These are phyloP conservation scores for Gloeostereum incarnatum DNA, from an alignment of 768 basidiomycete genomes.

Conservation along the genomic window DNA sequence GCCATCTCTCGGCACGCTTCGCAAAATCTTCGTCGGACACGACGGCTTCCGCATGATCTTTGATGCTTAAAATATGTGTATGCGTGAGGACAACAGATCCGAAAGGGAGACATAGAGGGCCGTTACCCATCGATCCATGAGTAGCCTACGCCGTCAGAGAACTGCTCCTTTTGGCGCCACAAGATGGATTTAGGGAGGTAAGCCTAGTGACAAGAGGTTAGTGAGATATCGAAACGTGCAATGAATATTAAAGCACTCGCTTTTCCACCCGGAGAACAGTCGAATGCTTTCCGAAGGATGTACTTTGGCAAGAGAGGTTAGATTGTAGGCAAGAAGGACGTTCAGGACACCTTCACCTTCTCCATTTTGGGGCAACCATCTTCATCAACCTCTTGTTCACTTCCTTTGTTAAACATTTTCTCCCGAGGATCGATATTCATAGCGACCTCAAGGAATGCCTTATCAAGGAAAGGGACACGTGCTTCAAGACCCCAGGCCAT, in stretches of 20 bases:
- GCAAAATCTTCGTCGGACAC: conserved; percentile 81
- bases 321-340: conserved; percentile 2
- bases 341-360: conserved; percentile 48
- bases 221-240: conserved; percentile 1
- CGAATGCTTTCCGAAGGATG: conserved; percentile 93
- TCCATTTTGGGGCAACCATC: conserved; percentile 93
- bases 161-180: conserved; percentile 99
- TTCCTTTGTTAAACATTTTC: conserved; percentile 87
- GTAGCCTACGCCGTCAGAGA: conserved; percentile 97
- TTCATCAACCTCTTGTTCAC: conserved; percentile 59
- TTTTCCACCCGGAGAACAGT: conserved; percentile 73
- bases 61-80: conserved; percentile 49
- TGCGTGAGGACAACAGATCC: neutral
- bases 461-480: conserved; percentile 98
- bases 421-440: conserved; percentile 85
- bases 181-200: conserved; percentile 92
- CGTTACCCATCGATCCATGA: conserved; percentile 99
- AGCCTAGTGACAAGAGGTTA: conserved; percentile 34
- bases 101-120: conserved; percentile 15
- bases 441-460: conserved; percentile 86
- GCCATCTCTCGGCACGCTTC: conserved; percentile 65
- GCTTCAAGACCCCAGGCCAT: conserved; percentile 99
- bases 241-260: conserved; percentile 18
- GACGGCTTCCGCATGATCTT: conserved; percentile 67
- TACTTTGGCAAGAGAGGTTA: conserved; percentile 46